Percentiles rank a stretch among this genome's conserved stretches.
Evolutionary conservation across 106 monocot genomes (phyloP).

Genomic region (Phalaenopsis aphrodite): DNA sequence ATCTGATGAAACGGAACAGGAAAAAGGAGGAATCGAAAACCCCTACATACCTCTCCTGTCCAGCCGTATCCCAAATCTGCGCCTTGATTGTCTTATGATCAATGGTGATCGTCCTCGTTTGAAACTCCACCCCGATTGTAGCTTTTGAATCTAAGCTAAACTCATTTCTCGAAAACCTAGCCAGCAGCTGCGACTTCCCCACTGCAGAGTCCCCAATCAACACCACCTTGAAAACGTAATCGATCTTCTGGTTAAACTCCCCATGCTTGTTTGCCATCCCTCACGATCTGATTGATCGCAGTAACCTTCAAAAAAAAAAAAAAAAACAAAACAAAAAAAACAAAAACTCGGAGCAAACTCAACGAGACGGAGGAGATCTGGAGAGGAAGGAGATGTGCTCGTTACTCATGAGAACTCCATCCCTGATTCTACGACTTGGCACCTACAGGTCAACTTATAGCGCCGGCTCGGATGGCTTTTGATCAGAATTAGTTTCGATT

Average conservation of each 20-base stretch:
- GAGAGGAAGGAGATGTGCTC: neutral
- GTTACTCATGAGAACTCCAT: neutral
- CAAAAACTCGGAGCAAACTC: neutral
- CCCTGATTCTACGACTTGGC: neutral
- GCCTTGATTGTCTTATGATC: slow-evolving; percentile 23
- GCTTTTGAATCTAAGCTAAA: slow-evolving; percentile 26
- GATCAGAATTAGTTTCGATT: neutral
- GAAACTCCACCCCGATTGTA: slow-evolving; percentile 18
- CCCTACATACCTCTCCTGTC: slow-evolving; percentile 16
- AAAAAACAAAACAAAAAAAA: too few relatives aligned
- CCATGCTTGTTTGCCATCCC: slow-evolving; percentile 19
- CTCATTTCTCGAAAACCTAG: slow-evolving; percentile 22
- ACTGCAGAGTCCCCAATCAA: slow-evolving; percentile 25
- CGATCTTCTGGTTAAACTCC: slow-evolving; percentile 22
- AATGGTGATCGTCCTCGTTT: slow-evolving; percentile 11
- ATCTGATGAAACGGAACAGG: neutral
- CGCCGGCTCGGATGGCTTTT: neutral
- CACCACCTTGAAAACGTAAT: slow-evolving; percentile 29
- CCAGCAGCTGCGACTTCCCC: slow-evolving; percentile 24
- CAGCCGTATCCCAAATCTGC: slow-evolving; percentile 22
- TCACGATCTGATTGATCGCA: neutral
- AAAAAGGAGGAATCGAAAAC: neutral
- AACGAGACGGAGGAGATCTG: neutral
- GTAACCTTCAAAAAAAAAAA: neutral
- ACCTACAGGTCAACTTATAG: neutral